Evolutionary conservation across 2,329 filamentous ascomycete genomes (phyloP), one percentile per base, ranked within the genome.

Genomic region (Talaromyces verruculosus): DNA sequence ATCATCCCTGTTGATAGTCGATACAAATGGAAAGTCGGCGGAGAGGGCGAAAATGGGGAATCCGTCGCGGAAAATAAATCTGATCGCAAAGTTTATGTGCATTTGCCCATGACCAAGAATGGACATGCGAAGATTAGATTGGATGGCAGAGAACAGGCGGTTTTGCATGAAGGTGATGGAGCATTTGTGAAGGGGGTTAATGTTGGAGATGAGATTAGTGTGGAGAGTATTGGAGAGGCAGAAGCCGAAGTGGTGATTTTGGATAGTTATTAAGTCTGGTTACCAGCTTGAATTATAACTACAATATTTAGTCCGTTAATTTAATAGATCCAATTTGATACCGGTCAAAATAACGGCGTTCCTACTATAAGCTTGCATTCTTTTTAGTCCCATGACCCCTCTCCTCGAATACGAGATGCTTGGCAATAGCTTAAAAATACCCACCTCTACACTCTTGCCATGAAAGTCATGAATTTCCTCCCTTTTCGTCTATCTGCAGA

Each of bases 121-220:
- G 91, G 91, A 28, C 90, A 88, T 70, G 85, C 91, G 43, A 91
- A 87, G 82, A 87, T 96, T 67, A 85, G 85, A 69, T 80, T 89
- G 71, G 90, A 84, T 72, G 87, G 87, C 1, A 80, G 88, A 65
- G 88, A 91, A 53, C 87, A 90, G 68, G 85, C 86, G 0, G 80
- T 90, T 17, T 76, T 96, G 19, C 81, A 80, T 0, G 92, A 96
- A 78, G 92, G 92, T 0, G 92, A 96, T 78, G 92, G 91, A 17
- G 91, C 90, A 0, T 95, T 91, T 77, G 80, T 96, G 6, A 87
- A 89, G 6, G 78, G 78, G 15, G 84, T 91, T 11, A 85, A 84
- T 71, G 85, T 84, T 10, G 89, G 88, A 0, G 89, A 91, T 74
- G 84, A 84, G 71, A 77, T 91, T 43, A 78, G 77, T 1, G 83